Evolutionary conservation across 352 stramenopile species (phyloP), one percentile per base, ranked within the genome.

Genomic region (Pythium aquatile): DNA sequence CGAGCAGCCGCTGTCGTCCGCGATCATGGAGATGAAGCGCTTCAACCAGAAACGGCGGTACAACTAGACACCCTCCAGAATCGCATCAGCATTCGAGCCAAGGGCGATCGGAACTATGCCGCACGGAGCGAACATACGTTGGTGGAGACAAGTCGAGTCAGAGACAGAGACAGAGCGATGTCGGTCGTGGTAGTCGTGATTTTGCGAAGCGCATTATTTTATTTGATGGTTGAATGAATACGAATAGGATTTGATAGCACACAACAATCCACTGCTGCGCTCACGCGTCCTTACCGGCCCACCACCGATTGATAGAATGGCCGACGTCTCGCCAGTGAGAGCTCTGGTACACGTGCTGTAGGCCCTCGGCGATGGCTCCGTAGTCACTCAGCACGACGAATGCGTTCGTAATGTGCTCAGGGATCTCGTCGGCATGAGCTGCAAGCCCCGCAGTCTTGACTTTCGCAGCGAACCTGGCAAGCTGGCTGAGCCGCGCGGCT

Each of bases 31-130:
- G 72, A 95, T 95, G 86, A 91, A 87, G 80, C 86, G 86, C 61
- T 95, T 95, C 71, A 93, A 95, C 72, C 85, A 93, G 63, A 95
- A 95, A 76, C 81, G 84, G 58, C 83, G 86, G 64, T 93, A 89
- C 66, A 93, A 85, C 66, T 95, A 83, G 49, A 47, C n/a, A 11
- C 5, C 1, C 44, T 28, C 44, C 44, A 20, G 14, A 35, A 11
- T 20, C 4, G n/a, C 8, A 52, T 52, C 35, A 1, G 48, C 26
- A 55, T n/a, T 28, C 16, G 20, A 24, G 35, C 16, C 26, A 33
- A 26, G 16, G 16, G n/a, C 20, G 11, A 16, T 9, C n/a, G 28
- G 8, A 55, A 28, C 16, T 28, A 39, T 10, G 30, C 16, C 48
- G 26, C 11, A 55, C 48, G 48, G 44, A 51, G 44, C n/a, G 20